Evolutionary conservation across 176 grass and related monocot genomes (phyloP), one percentile per base, ranked within the genome.

Genomic region (Avena sativa): DNA sequence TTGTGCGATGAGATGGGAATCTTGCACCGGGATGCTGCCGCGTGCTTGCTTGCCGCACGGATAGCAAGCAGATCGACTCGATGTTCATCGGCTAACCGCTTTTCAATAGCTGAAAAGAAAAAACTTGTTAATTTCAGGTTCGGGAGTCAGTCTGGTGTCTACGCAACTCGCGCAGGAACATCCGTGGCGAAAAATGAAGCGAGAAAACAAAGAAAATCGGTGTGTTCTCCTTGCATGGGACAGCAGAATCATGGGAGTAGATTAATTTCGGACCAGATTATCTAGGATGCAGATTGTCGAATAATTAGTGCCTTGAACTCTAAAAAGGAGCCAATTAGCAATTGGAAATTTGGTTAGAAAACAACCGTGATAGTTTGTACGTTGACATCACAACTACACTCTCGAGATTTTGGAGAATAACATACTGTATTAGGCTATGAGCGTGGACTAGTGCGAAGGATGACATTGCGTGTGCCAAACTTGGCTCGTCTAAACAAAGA

Each of bases 11-110:
- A 2, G 2, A 67, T 49, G 28, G 49, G 80, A 91, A 87, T 84
- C 69, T 67, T 69, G 76, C 49, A 19, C 36, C 20, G 3, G 26
- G 66, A 84, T 76, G 76, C 59, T 43, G 67, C 50, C 4, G 67
- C 76, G 38, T 69, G 89, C 58, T 75, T 16, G 69, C 40, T 6
- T 40, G 38, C 70, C 43, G 80, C 66, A 21, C n/a, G 78, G 49
- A 49, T 56, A 23, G 74, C 87, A 62, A 52, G 40, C 40, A 43
- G 40, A 43, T 77, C 44, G 12, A 25, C 51, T 44, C 51, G 59
- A 10, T 48, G 63, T 25, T 87, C 89, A n/a, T 87, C 66, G 73
- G 12, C 89, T 84, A 79, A 43, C 58, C 20, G 2, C 81, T 52
- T 25, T 48, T 9, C 47, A 28, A 32, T 13, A 49, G n/a, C 20